phyloP scores from a whole-genome alignment of 805 yeast genomes.

The Maudiozyma turicensis region DNA sequence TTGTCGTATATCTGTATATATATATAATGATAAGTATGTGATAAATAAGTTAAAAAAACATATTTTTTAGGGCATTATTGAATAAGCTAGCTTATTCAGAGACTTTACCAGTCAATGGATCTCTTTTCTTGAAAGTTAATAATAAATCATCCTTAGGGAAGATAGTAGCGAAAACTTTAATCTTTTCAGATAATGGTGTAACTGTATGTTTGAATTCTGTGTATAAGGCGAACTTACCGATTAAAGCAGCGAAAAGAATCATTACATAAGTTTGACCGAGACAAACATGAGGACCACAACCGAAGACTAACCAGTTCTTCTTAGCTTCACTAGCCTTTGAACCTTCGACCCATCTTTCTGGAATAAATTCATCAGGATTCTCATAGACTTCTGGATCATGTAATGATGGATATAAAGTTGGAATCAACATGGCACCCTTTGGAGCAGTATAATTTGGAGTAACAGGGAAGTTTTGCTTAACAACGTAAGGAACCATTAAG shows the following conservation, averaged over 20 bases:
- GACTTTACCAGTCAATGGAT: constrained; percentile 33
- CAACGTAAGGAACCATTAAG: constrained; percentile 94
- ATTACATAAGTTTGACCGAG: constrained; percentile 90
- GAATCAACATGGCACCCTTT: constrained; percentile 94
- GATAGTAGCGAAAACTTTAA: constrained; percentile 94
- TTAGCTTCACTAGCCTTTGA: constrained; percentile 64
- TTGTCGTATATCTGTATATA: background rate
- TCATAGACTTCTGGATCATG: constrained; percentile 97
- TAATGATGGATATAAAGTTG: constrained; percentile 88
- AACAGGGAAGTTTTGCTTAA: constrained; percentile 76
- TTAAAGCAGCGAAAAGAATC: constrained; percentile 78
- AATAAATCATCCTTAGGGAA: constrained; percentile 95
- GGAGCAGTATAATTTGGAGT: constrained; percentile 83
- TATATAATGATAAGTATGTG: background rate
- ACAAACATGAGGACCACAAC: constrained; percentile 95
- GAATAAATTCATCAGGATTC: constrained; percentile 87
- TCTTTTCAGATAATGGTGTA: constrained; percentile 80
- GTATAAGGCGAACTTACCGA: constrained; percentile 81
- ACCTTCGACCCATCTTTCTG: constrained; percentile 89
- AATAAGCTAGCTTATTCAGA: constrained; percentile 9
- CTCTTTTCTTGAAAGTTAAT: constrained; percentile 61
- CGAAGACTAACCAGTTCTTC: constrained; percentile 93
- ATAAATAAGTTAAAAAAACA: background rate
- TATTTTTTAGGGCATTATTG: background rate
- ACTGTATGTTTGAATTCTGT: constrained; percentile 75